These are phyloP conservation scores for Tephrocybe sp. DNA, from an alignment of 768 basidiomycete genomes.

Conservation along the genomic window DNA sequence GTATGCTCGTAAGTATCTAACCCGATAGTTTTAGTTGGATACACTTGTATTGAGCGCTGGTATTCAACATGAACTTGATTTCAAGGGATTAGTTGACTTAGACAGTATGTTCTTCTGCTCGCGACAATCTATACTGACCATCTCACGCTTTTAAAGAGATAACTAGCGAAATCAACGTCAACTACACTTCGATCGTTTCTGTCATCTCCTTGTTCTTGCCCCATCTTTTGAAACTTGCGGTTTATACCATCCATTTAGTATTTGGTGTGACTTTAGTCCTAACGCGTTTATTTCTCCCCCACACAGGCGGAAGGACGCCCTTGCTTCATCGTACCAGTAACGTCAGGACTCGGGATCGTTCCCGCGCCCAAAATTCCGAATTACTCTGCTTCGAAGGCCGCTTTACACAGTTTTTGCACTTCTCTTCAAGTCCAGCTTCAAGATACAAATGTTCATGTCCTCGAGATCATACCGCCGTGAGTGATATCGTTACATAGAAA, in stretches of 20 bases:
- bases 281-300: background rate
- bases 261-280: too few relatives aligned
- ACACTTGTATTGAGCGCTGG: slow-evolving; percentile 54
- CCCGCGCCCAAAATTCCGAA: slow-evolving; percentile 43
- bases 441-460: slow-evolving; percentile 50
- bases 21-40: slow-evolving; percentile 42
- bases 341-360: slow-evolving; percentile 50
- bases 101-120: slow-evolving; percentile 30
- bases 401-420: slow-evolving; percentile 50
- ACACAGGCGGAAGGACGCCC: slow-evolving; percentile 43
- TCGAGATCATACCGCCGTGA: slow-evolving; percentile 61
- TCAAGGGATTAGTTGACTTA: slow-evolving; percentile 42
- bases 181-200: slow-evolving; percentile 53
- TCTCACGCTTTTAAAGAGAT: slow-evolving; percentile 33
- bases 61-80: slow-evolving; percentile 49
- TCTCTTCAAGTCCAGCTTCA: slow-evolving; percentile 48
- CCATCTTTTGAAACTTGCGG: slow-evolving; percentile 55
- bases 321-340: slow-evolving; percentile 49
- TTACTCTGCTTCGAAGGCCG: slow-evolving; percentile 61
- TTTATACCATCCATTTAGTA: slow-evolving; percentile 26
- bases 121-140: background rate
- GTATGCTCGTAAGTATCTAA: background rate
- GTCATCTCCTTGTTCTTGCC: slow-evolving; percentile 50
- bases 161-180: slow-evolving; percentile 48
- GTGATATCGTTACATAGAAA: slow-evolving; percentile 19